phyloP scores from a whole-genome alignment of 2,329 filamentous ascomycete species.

The Fusarium sp. region DNA sequence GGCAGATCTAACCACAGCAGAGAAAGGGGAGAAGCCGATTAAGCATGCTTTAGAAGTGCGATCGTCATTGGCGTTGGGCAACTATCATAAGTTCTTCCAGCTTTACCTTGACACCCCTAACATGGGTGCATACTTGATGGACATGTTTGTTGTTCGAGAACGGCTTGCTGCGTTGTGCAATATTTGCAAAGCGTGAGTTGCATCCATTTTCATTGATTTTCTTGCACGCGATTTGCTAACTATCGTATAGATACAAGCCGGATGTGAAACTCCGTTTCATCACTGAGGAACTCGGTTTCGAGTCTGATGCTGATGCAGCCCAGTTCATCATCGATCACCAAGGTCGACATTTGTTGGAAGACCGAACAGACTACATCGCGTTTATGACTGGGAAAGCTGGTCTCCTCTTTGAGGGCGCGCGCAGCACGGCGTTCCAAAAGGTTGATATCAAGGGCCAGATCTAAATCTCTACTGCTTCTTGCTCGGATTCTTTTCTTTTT shows the following conservation, averaged over 20 bases:
- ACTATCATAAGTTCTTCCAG: conserved; percentile 98
- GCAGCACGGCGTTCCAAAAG: conserved; percentile 78
- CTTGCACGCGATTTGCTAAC: conserved; percentile 55
- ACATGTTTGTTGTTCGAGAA: conserved; percentile 97
- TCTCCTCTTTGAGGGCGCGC: conserved; percentile 76
- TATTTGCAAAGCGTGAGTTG: conserved; percentile 91
- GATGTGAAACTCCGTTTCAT: conserved; percentile 90
- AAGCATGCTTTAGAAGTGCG: conserved; percentile 93
- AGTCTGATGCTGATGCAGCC: conserved; percentile 88
- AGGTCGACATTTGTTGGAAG: conserved; percentile 79
- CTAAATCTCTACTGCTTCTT: conserved; percentile 54
- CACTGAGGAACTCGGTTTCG: conserved; percentile 95
- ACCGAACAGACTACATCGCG: conserved; percentile 76
- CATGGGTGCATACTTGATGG: conserved; percentile 98
- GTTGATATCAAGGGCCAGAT: conserved; percentile 99
- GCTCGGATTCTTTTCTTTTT: conserved; percentile 13
- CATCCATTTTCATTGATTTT: neutral
- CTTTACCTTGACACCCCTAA: conserved; percentile 93
- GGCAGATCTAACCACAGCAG: conserved; percentile 98
- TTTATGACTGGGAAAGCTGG: conserved; percentile 80
- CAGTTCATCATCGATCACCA: conserved; percentile 88
- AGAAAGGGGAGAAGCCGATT: conserved; percentile 85
- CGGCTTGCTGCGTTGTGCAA: conserved; percentile 88
- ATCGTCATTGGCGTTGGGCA: conserved; percentile 89
- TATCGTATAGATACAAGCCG: conserved; percentile 79